Conservation (phyloP, 2,329 filamentous ascomycete species). For the Aspergillus persii region DNA sequence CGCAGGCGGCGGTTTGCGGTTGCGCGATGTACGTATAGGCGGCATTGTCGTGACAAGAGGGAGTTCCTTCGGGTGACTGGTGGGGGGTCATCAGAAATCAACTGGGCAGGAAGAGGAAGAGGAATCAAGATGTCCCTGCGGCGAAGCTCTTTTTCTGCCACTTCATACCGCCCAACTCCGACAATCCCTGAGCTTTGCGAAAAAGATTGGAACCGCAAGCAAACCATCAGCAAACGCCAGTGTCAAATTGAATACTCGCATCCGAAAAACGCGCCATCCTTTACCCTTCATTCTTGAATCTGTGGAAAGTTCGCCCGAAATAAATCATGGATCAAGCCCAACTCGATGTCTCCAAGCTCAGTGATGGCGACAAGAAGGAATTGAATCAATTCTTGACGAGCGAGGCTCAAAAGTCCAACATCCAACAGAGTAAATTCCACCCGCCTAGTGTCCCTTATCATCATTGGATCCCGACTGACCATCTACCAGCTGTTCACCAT, state of each 20-base stretch:
- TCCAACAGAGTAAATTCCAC: constrained; percentile 48
- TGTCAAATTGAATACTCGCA: not conserved
- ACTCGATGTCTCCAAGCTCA: constrained; percentile 71
- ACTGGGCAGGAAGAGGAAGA: not conserved
- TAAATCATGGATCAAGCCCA: constrained; percentile 38
- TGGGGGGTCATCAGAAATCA: too few species aligned
- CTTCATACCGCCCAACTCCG: not conserved
- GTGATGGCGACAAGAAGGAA: constrained; percentile 79
- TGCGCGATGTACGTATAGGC: constrained; percentile 58
- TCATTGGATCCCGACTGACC: not conserved
- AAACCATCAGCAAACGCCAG: too few species aligned
- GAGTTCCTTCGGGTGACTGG: constrained; percentile 1
- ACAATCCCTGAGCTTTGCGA: not conserved
- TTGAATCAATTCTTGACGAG: constrained; percentile 81
- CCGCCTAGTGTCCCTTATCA: not conserved
- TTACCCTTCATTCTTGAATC: not conserved
- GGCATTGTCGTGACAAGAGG: constrained; percentile 49
- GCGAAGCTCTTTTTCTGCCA: not conserved
- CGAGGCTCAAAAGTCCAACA: constrained; percentile 74
- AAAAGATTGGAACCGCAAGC: too few species aligned
- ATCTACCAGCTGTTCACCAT: constrained; percentile 58
- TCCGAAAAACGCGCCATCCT: not conserved
- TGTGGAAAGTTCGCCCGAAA: not conserved
- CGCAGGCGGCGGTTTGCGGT: constrained; percentile 63
- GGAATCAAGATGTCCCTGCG: not conserved